Percentiles rank a stretch among this genome's conserved stretches.
Conservation (phyloP, 192 early-diverging fungal species). For the Blastocladiella britannica region DNA sequence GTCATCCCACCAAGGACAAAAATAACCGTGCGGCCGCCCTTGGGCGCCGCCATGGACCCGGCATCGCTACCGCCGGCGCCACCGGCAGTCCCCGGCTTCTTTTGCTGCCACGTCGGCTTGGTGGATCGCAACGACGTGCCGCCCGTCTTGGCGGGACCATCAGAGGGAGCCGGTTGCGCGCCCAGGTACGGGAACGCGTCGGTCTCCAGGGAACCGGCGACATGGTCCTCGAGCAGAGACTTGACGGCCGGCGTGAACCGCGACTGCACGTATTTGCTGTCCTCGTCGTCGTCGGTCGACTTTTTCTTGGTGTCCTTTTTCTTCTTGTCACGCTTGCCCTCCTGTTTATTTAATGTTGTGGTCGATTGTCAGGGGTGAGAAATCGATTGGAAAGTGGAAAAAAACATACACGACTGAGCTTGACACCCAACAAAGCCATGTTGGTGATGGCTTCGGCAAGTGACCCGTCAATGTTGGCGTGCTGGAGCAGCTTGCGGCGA, state of each 20-base stretch:
- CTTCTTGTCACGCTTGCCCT: conserved; percentile 27
- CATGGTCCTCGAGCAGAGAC: conserved; percentile 30
- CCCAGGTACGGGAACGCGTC: background rate
- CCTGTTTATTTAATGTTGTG: too few species aligned
- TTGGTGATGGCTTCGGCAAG: conserved; percentile 66
- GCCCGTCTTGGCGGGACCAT: background rate
- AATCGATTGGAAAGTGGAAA: too few species aligned
- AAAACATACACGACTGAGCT: conserved; percentile 20
- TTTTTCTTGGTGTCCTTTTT: conserved; percentile 27
- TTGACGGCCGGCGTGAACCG: conserved; percentile 60
- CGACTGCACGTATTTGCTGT: conserved; percentile 46
- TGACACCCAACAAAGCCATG: conserved; percentile 39
- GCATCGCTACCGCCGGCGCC: background rate
- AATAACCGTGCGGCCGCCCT: background rate
- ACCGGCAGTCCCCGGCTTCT: background rate
- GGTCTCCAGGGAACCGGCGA: background rate
- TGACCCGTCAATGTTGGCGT: conserved; percentile 45
- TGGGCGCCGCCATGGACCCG: background rate
- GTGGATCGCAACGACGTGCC: background rate
- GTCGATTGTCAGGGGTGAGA: too few species aligned
- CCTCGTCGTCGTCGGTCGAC: conserved; percentile 27
- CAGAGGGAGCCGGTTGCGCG: background rate
- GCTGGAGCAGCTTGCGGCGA: conserved; percentile 37
- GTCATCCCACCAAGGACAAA: conserved; percentile 27
- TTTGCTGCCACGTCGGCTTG: background rate